Evolutionary conservation across 495 filamentous ascomycete species (phyloP), one percentile per base, ranked within the genome.

Genomic region (Ramalina intermedia): DNA sequence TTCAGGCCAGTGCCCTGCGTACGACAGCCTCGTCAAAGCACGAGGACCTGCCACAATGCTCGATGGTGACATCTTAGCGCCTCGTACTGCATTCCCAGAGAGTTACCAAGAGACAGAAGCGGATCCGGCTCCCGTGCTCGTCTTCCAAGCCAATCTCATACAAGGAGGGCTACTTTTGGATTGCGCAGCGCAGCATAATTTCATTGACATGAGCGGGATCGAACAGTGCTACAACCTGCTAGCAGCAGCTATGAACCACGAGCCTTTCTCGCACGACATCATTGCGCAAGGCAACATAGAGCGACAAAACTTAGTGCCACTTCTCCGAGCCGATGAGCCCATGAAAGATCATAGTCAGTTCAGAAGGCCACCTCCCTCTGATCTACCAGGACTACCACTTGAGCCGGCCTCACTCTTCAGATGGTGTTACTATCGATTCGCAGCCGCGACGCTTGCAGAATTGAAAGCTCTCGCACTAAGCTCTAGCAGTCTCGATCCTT

Each of bases 41-140:
- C 53, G 56, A 12, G 61, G 46, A 2, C 60, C 66, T 1, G 50
- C 61, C 16, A 42, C 54, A 24, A 58, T 66, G 57, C 47, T 70
- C 11, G 60, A 66, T 20, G 55, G 52, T 2, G 17, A 42, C 3
- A 18, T 58, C 3, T 49, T 72, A 6, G 49, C 53, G 3, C 42
- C 57, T 0, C 47, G 54, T 6, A 48, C 55, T n/a, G 14, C 17
- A n/a, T 39, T 18, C 37, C 37, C 17, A 24, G 23, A 24, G 37
- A 39, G 37, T 2, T 18, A 39, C 17, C 37, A 39, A 0, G 37
- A 39, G 37, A 39, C 37, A 18, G 37, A 39, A 6, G 37, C 23
- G 3, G 17, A 39, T 18, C 37, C 37, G 2, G 37, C 37, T n/a
- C 37, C 37, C 3, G 37, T 39, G 14, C 17, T 39, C 1, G 0